A percentile compares a stretch with the other conserved stretches of the same genome.
Evolutionary conservation across 2,329 filamentous ascomycete species (phyloP).

Genomic region (Lasiodiplodia theobromae): DNA sequence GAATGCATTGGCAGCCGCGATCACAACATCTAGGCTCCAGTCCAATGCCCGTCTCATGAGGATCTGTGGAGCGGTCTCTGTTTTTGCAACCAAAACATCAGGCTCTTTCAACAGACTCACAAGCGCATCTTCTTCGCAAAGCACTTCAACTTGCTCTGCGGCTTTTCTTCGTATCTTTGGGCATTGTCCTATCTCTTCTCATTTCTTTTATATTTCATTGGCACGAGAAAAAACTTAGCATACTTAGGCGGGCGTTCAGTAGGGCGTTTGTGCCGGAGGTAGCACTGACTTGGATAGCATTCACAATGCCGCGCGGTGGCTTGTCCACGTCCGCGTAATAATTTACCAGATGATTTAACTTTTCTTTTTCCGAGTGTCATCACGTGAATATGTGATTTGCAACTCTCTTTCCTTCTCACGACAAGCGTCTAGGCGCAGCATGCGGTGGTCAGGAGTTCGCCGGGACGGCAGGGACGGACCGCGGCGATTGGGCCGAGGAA

Average conservation of each 20-base stretch:
- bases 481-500: conserved; percentile 10
- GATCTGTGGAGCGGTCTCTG: conserved; percentile 74
- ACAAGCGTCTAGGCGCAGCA: not conserved
- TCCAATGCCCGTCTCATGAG: conserved; percentile 57
- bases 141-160: conserved; percentile 70
- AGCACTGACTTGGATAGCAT: conserved; percentile 2
- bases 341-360: not conserved
- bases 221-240: not conserved
- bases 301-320: conserved; percentile 12
- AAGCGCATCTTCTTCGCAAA: conserved; percentile 63
- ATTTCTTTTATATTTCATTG: not conserved
- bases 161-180: conserved; percentile 49
- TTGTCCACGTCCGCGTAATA: conserved; percentile 20
- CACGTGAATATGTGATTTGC: conserved; percentile 8
- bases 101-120: conserved; percentile 79
- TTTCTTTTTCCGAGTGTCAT: not conserved
- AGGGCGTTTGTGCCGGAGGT: not conserved
- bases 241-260: conserved; percentile 10
- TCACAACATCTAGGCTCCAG: conserved; percentile 74
- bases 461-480: conserved; percentile 6
- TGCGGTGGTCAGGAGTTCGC: conserved; percentile 11
- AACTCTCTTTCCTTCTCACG: not conserved
- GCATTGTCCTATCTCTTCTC: not conserved
- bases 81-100: conserved; percentile 87
- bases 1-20: conserved; percentile 58